Conservation (phyloP, 2,329 filamentous ascomycete species). For the Alternaria infectoria region DNA sequence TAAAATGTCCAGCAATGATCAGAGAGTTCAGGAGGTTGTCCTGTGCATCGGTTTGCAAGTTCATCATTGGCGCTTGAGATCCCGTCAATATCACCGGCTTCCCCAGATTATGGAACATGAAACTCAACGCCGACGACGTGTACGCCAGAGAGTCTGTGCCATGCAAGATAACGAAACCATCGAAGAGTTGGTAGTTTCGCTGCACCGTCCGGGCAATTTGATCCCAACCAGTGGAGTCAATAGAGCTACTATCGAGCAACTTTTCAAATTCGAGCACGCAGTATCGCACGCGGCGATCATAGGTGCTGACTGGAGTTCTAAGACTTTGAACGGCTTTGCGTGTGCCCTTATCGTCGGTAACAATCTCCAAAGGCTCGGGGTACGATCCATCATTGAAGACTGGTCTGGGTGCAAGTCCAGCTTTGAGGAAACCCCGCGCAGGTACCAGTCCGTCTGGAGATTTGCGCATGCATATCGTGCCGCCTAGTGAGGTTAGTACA, state of each 20-base stretch:
- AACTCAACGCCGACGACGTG: slow-evolving; percentile 86
- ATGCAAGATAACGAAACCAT: slow-evolving; percentile 89
- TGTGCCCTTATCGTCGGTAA: slow-evolving; percentile 57
- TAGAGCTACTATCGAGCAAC: slow-evolving; percentile 87
- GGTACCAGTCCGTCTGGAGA: slow-evolving; percentile 81
- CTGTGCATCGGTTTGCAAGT: slow-evolving; percentile 87
- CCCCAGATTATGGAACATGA: slow-evolving; percentile 89
- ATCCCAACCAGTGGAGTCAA: slow-evolving; percentile 84
- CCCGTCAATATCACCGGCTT: slow-evolving; percentile 88
- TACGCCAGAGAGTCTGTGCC: slow-evolving; percentile 89
- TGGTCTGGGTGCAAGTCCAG: slow-evolving; percentile 79
- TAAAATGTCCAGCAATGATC: slow-evolving; percentile 89
- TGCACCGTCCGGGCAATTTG: slow-evolving; percentile 80
- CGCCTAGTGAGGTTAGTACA: slow-evolving; percentile 51
- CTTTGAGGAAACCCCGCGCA: slow-evolving; percentile 74
- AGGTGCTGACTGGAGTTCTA: slow-evolving; percentile 79
- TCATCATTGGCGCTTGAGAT: slow-evolving; percentile 78
- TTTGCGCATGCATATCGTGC: slow-evolving; percentile 89
- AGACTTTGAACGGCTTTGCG: slow-evolving; percentile 68
- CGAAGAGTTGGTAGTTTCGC: slow-evolving; percentile 86
- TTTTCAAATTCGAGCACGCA: slow-evolving; percentile 83
- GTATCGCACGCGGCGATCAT: slow-evolving; percentile 82
- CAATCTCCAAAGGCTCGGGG: slow-evolving; percentile 62
- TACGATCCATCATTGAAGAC: slow-evolving; percentile 82
- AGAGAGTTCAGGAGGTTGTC: slow-evolving; percentile 89